These are phyloP conservation scores for Saccharomyces pastorianus DNA, from an alignment of 1,139 yeast genomes.

Conservation along the genomic window DNA sequence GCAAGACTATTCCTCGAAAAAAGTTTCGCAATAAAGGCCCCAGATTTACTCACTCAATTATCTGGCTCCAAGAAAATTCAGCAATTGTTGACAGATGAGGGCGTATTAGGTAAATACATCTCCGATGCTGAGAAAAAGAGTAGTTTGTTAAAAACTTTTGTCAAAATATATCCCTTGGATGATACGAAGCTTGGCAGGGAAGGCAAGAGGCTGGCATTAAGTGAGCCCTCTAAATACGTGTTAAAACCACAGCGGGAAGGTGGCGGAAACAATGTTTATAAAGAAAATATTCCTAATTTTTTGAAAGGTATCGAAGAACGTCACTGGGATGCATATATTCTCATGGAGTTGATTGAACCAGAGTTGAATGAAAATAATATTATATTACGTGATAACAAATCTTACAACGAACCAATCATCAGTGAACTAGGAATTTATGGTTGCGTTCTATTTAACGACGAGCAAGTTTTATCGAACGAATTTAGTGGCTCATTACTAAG, in stretches of 20 bases:
- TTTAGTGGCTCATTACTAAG: conserved; percentile 80
- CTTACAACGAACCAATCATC: conserved; percentile 60
- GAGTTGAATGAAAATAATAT: conserved; percentile 52
- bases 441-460: conserved; percentile 63
- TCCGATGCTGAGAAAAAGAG: conserved; percentile 27
- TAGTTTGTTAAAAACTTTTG: conserved; percentile 57
- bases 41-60: conserved; percentile 78
- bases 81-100: conserved; percentile 63
- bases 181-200: conserved; percentile 50
- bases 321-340: conserved; percentile 84
- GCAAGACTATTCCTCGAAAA: conserved; percentile 66
- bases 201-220: conserved; percentile 64
- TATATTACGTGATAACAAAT: conserved; percentile 58
- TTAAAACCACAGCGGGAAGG: conserved; percentile 97
- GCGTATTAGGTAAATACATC: conserved; percentile 42
- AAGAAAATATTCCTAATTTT: conserved; percentile 71
- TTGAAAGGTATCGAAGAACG: conserved; percentile 51
- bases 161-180: conserved; percentile 79
- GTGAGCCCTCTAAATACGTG: conserved; percentile 62
- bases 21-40: conserved; percentile 80
- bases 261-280: conserved; percentile 85
- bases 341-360: conserved; percentile 88
- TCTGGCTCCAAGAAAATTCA: conserved; percentile 91
- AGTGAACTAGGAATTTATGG: conserved; percentile 93
- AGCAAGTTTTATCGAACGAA: conserved; percentile 50